Conservation (phyloP, 495 filamentous ascomycete species). For the Daldinia bambusicola region DNA sequence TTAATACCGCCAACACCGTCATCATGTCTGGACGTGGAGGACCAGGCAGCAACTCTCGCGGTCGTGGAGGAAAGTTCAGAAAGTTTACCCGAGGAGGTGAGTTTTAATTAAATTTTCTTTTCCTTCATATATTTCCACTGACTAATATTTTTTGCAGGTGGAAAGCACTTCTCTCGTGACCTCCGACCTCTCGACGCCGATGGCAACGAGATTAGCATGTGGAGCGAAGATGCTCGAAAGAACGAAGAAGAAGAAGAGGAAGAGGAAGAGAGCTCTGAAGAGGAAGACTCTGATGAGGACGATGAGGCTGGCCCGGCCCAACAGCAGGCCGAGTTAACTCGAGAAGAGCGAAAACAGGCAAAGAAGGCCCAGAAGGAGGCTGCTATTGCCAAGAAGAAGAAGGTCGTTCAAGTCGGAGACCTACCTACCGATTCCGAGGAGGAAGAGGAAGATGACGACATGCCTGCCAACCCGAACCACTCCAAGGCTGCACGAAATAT, state of each 20-base stretch:
- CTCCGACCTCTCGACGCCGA: slow-evolving; percentile 86
- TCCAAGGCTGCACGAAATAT: slow-evolving; percentile 72
- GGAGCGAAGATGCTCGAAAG: slow-evolving; percentile 62
- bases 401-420: slow-evolving; percentile 79
- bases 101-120: slow-evolving; percentile 39
- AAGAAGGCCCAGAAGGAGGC: slow-evolving; percentile 94
- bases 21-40: slow-evolving; percentile 71
- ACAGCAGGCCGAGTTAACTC: slow-evolving; percentile 66
- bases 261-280: slow-evolving; percentile 61
- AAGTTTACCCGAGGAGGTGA: slow-evolving; percentile 92
- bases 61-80: slow-evolving; percentile 90
- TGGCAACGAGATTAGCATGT: slow-evolving; percentile 80
- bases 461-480: slow-evolving; percentile 92
- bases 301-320: slow-evolving; percentile 48
- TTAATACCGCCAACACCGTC: background rate
- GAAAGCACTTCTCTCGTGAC: slow-evolving; percentile 93
- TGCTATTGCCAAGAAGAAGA: slow-evolving; percentile 76
- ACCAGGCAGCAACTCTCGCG: slow-evolving; percentile 64
- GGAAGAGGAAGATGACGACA: slow-evolving; percentile 69
- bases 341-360: slow-evolving; percentile 86
- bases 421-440: slow-evolving; percentile 76
- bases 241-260: slow-evolving; percentile 61
- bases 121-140: slow-evolving; percentile 1
- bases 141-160: slow-evolving; percentile 65
- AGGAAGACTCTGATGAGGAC: slow-evolving; percentile 54